A percentile compares a stretch with the other conserved stretches of the same genome.
Conservation (phyloP, 345 rosid genomes). For the Dipteronia sinensis region DNA sequence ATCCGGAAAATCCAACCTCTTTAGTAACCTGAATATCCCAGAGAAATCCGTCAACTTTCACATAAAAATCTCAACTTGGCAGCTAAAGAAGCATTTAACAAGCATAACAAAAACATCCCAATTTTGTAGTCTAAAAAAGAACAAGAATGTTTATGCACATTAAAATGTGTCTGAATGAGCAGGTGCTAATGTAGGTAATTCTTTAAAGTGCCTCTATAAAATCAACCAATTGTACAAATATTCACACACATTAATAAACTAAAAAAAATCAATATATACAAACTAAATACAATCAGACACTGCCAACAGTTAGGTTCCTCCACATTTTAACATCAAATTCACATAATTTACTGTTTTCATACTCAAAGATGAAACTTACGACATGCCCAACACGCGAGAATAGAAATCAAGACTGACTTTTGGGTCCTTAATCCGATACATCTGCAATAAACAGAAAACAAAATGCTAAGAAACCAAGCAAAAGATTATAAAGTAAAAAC, state of each 20-base stretch:
- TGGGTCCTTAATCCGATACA: constrained; percentile 95
- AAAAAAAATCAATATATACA: background rate
- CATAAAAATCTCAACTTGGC: background rate
- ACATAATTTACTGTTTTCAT: background rate
- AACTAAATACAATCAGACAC: background rate
- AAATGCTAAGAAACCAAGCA: background rate
- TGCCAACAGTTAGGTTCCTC: background rate
- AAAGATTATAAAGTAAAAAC: background rate
- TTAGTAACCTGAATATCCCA: constrained; percentile 59
- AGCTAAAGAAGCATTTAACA: background rate
- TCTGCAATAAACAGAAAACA: constrained; percentile 43
- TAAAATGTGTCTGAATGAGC: background rate
- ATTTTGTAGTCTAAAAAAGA: background rate
- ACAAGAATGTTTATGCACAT: background rate
- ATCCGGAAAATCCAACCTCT: constrained; percentile 88
- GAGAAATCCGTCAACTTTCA: background rate
- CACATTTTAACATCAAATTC: background rate
- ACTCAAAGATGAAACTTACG: constrained; percentile 51
- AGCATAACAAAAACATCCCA: background rate
- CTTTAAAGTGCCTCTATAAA: background rate
- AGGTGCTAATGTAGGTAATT: background rate
- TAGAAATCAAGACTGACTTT: constrained; percentile 85
- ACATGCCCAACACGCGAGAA: constrained; percentile 92
- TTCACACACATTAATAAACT: background rate
- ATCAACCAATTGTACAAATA: too few species aligned